A percentile compares a stretch with the other conserved stretches of the same genome.
Evolutionary conservation across 2,329 filamentous ascomycete species (phyloP).

Genomic region (Lecanoromycetidae sp.): DNA sequence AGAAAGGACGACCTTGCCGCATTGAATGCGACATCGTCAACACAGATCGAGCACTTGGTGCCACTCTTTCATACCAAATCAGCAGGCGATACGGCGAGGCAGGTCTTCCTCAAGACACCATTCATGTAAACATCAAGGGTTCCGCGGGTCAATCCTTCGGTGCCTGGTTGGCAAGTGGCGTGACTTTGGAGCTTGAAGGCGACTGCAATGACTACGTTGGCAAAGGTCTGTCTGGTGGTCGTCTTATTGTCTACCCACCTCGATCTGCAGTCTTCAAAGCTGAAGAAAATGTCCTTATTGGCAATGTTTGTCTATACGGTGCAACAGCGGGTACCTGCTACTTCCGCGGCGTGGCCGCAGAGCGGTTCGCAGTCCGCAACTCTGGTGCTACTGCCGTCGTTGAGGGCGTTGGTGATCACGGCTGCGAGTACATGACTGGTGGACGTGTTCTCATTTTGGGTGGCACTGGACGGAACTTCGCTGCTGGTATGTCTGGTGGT

Average conservation of each 20-base stretch:
- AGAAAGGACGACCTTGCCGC: constrained; percentile 83
- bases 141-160: constrained; percentile 95
- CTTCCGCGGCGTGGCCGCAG: constrained; percentile 93
- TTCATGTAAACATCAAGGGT: constrained; percentile 92
- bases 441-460: constrained; percentile 80
- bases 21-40: constrained; percentile 96
- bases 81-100: constrained; percentile 83
- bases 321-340: constrained; percentile 83
- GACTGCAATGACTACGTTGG: constrained; percentile 95
- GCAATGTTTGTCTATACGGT: constrained; percentile 91
- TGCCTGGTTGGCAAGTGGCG: constrained; percentile 82
- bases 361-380: constrained; percentile 93
- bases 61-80: constrained; percentile 90
- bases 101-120: constrained; percentile 80
- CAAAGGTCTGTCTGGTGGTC: constrained; percentile 87
- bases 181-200: constrained; percentile 89
- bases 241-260: constrained; percentile 85
- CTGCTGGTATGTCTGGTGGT: constrained; percentile 95
- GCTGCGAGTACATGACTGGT: constrained; percentile 98
- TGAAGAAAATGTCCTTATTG: constrained; percentile 87
- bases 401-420: constrained; percentile 90
- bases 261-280: constrained; percentile 86
- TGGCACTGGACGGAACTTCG: constrained; percentile 88
- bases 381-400: constrained; percentile 93
- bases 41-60: constrained; percentile 86